phyloP scores from a whole-genome alignment of 2,329 filamentous ascomycete genomes.

The Colletotrichum sp. region DNA sequence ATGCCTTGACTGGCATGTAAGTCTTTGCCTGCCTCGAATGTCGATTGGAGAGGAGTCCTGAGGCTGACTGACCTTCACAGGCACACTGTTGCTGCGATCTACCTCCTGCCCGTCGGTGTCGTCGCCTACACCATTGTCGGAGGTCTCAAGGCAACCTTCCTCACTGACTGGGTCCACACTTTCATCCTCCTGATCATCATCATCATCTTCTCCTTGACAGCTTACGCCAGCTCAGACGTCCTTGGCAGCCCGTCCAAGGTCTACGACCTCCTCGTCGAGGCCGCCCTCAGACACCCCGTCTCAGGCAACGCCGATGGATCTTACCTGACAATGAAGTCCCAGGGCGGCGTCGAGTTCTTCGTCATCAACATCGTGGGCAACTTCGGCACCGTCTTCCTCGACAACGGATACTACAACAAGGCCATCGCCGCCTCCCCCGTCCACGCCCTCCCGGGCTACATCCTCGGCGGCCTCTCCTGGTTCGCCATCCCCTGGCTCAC shows the following conservation, averaged over 20 bases:
- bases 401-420: slow-evolving; percentile 86
- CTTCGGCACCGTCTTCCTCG: slow-evolving; percentile 77
- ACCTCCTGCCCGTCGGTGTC: slow-evolving; percentile 79
- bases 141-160: slow-evolving; percentile 79
- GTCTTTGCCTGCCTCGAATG: not conserved
- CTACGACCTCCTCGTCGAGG: slow-evolving; percentile 73
- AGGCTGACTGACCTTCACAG: not conserved
- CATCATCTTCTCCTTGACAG: slow-evolving; percentile 76
- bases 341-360: slow-evolving; percentile 73
- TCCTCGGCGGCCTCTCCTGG: slow-evolving; percentile 77
- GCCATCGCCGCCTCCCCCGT: slow-evolving; percentile 81
- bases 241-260: slow-evolving; percentile 71
- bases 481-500: slow-evolving; percentile 87
- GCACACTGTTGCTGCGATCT: slow-evolving; percentile 73
- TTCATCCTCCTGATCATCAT: slow-evolving; percentile 79
- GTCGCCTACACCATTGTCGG: slow-evolving; percentile 72
- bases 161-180: slow-evolving; percentile 81
- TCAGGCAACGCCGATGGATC: slow-evolving; percentile 76
- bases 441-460: slow-evolving; percentile 80
- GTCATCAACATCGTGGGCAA: slow-evolving; percentile 81
- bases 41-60: not conserved
- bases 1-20: slow-evolving; percentile 40
- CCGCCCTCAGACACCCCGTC: slow-evolving; percentile 70
- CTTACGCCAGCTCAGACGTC: slow-evolving; percentile 56
- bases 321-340: slow-evolving; percentile 80